These are phyloP conservation scores for Fibroporia radiculosa DNA, from an alignment of 768 basidiomycete species.

Conservation along the genomic window DNA sequence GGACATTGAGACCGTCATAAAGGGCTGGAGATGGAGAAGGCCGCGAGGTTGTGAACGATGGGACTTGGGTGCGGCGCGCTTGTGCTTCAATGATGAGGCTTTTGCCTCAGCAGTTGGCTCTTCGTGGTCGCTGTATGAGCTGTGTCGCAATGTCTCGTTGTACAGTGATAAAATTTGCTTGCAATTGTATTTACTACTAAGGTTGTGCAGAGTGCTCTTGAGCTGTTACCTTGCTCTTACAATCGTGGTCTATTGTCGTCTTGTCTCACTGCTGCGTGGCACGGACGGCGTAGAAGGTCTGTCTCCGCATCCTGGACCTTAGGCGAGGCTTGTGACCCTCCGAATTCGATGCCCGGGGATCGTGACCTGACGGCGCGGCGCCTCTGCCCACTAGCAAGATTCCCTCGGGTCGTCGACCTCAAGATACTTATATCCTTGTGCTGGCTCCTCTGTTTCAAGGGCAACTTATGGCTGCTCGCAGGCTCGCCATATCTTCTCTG, in stretches of 20 bases:
- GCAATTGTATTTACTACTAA: neutral
- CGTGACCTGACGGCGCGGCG: no score
- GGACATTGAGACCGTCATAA: slow-evolving; percentile 84
- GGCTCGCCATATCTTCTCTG: slow-evolving; percentile 72
- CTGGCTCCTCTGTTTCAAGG: neutral
- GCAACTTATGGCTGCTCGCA: slow-evolving; percentile 58
- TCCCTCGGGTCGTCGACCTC: no score
- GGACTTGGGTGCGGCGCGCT: slow-evolving; percentile 84
- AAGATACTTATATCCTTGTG: slow-evolving; percentile 1
- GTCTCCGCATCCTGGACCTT: no score
- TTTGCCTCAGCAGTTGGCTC: slow-evolving; percentile 38
- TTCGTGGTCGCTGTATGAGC: slow-evolving; percentile 67
- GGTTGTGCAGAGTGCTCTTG: no score
- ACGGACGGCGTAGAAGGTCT: no score
- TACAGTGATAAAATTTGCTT: slow-evolving; percentile 38
- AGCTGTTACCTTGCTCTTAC: no score
- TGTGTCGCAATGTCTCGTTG: slow-evolving; percentile 87
- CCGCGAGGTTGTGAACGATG: slow-evolving; percentile 39
- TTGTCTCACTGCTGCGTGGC: no score
- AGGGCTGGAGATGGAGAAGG: slow-evolving; percentile 61
- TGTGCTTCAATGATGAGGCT: slow-evolving; percentile 27
- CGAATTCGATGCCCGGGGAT: no score
- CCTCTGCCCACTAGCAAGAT: no score
- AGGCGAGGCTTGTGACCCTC: no score
- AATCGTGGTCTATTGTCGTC: no score